phyloP scores from a whole-genome alignment of 768 basidiomycete genomes.

The Erythrobasidium yunnanense region DNA sequence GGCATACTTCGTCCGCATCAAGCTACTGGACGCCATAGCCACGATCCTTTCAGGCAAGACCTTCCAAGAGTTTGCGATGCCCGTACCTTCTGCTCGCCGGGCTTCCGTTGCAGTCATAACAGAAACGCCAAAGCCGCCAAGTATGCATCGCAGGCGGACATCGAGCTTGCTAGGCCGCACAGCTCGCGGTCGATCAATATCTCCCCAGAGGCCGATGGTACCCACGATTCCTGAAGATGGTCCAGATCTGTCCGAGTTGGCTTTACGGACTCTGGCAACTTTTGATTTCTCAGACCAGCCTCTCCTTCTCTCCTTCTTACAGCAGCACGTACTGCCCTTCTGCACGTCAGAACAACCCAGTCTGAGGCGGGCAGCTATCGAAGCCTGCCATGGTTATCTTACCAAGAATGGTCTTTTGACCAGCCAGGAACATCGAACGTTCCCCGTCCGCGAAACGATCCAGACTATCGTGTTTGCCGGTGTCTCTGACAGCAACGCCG shows the following conservation, averaged over 20 bases:
- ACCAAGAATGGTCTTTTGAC: background rate
- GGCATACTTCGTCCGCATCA: background rate
- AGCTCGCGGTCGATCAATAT: constrained; percentile 6
- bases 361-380: background rate
- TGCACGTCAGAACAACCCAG: background rate
- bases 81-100: background rate
- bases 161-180: background rate
- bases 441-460: background rate
- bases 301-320: constrained; percentile 1
- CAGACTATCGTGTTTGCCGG: background rate
- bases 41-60: background rate
- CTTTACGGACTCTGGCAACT: background rate
- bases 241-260: background rate
- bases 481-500: background rate
- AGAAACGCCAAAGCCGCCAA: background rate
- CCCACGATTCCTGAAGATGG: background rate
- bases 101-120: background rate
- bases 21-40: background rate
- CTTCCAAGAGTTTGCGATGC: constrained; percentile 7
- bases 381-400: background rate
- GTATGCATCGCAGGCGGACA: background rate
- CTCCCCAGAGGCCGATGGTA: background rate
- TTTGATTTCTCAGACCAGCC: constrained; percentile 16
- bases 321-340: background rate
- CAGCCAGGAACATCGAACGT: background rate